Percentiles rank a stretch among this genome's conserved stretches.
phyloP scores from a whole-genome alignment of 164 flowering plant genomes.

The Nymphaea colorata region DNA sequence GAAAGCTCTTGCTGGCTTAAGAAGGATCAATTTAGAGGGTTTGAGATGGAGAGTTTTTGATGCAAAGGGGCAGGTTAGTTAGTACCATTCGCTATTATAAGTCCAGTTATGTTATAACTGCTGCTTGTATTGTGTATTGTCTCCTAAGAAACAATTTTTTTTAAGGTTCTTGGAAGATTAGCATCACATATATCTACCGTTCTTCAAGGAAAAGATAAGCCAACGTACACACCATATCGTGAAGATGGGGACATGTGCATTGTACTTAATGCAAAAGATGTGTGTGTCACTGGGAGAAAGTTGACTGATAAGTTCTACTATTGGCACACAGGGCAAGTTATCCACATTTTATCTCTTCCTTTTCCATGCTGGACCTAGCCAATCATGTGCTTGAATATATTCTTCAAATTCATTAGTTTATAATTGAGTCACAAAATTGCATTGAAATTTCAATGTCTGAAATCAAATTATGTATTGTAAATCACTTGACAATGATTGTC shows the following conservation, averaged over 20 bases:
- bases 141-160: too few species aligned
- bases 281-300: conserved; percentile 78
- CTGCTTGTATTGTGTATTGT: neutral
- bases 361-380: neutral
- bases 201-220: conserved; percentile 88
- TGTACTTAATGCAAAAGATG: conserved; percentile 84
- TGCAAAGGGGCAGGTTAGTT: conserved; percentile 74
- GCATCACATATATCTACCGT: conserved; percentile 87
- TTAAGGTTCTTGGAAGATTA: conserved; percentile 76
- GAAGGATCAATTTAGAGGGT: conserved; percentile 74
- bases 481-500: neutral
- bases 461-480: too few species aligned
- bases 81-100: neutral
- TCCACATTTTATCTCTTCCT: neutral
- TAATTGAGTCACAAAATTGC: neutral
- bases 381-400: neutral
- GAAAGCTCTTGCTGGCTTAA: conserved; percentile 81
- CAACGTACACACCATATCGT: conserved; percentile 75
- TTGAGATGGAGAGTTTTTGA: conserved; percentile 87
- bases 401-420: neutral
- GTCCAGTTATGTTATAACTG: neutral
- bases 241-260: conserved; percentile 98
- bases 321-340: conserved; percentile 95
- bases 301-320: conserved; percentile 62
- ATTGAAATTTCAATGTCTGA: too few species aligned